Base-by-base conservation (phyloP, 495 filamentous ascomycete species). In the Durotheca rogersii region DNA sequence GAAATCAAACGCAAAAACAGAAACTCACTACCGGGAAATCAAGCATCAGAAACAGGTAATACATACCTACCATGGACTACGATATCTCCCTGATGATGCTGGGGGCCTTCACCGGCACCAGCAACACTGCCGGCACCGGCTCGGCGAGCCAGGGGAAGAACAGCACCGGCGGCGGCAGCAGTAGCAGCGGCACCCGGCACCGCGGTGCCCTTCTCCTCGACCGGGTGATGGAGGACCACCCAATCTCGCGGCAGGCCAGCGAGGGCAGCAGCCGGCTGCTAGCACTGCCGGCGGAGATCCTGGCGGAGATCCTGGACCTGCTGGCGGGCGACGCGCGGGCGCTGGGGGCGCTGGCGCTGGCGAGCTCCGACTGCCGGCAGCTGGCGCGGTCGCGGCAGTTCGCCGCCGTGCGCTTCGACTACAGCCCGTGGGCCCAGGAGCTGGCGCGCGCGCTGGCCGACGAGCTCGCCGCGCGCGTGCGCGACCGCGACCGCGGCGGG, bases 331-430 rank as follows among this genome's bases (percentile, higher is more conserved):
- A 50, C 10, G 35, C 14, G 14, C 9, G 1, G 1, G 21, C 35
- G 6, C 31, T 50, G 15, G 47, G 29, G 7, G 33, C 47, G 1
- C 21, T 50, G 4, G 47, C 47, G 6, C 7, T 20, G 18, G 47
- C 36, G 9, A 50, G 41, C 18, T 35, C 30, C 6, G 20, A 23
- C 11, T 50, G 47, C 19, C 33, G 31, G 16, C 47, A 50, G 10
- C 17, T 50, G 20, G 47, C 47, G 33, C 47, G 47, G 11, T 50
- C 47, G 12, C 27, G 37, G 30, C 47, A 41, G 18, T 50, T 50
- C 17, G 38, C 38, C 11, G 20, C 16, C 2, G 32, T 50, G 2
- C 9, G 11, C 21, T 50, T 50, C 15, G 12, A 41, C 15, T 36
- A 41, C 14, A 19, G 14, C 19, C 25, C 2, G 7, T 11, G 9